These are phyloP conservation scores for Salvia miltiorrhiza DNA, from an alignment of 257 asterid genomes.

Conservation along the genomic window DNA sequence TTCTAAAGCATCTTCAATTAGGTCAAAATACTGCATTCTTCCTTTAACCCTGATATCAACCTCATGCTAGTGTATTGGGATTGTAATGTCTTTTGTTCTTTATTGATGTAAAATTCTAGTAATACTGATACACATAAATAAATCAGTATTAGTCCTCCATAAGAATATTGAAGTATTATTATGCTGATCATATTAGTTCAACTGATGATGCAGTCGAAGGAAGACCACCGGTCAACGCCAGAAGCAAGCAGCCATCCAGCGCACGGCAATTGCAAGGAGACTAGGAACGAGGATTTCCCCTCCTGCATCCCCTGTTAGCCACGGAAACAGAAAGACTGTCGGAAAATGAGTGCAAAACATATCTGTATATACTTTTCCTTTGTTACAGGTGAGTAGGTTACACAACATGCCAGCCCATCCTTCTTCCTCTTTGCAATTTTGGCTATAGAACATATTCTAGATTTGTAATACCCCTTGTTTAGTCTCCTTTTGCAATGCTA, in stretches of 20 bases:
- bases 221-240: slow-evolving; percentile 49
- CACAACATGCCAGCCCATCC: neutral
- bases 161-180: too few species aligned
- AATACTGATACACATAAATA: neutral
- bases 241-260: slow-evolving; percentile 58
- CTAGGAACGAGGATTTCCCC: slow-evolving; percentile 44
- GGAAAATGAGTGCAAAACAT: slow-evolving; percentile 32
- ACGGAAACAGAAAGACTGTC: slow-evolving; percentile 36
- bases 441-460: neutral
- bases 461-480: neutral
- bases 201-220: slow-evolving; percentile 56
- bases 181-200: slow-evolving; percentile 4
- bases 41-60: neutral
- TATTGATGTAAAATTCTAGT: neutral
- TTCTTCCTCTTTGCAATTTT: neutral
- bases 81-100: neutral
- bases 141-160: neutral
- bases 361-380: slow-evolving; percentile 19
- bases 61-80: neutral
- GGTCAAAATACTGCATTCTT: neutral
- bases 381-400: slow-evolving; percentile 22
- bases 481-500: neutral
- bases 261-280: slow-evolving; percentile 64
- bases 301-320: slow-evolving; percentile 33
- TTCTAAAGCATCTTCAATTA: neutral